Evolutionary conservation across 106 monocot genomes (phyloP).

Genomic region (Dioscorea dumetorum): DNA sequence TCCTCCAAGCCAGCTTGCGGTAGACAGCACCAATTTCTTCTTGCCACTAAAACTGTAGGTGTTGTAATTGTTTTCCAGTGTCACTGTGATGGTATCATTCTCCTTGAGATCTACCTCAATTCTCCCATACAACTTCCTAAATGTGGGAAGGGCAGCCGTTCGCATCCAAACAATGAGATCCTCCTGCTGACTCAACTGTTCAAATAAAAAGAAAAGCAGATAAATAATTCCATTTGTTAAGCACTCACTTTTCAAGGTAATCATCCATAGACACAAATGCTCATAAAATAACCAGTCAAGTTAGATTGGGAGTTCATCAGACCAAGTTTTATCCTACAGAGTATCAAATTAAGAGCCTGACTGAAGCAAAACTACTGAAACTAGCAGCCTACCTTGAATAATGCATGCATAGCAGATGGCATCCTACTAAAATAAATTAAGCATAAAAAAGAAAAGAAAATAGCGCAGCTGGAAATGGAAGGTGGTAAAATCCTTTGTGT

Average conservation of each 20-base stretch:
- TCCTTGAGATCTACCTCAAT: conserved; percentile 41
- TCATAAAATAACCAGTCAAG: too few relatives aligned
- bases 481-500: too few relatives aligned
- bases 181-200: conserved; percentile 51
- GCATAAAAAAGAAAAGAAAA: too few relatives aligned
- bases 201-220: not conserved
- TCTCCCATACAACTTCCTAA: conserved; percentile 54
- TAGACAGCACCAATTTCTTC: conserved; percentile 61
- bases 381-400: too few relatives aligned
- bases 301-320: too few relatives aligned
- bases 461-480: too few relatives aligned
- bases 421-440: too few relatives aligned
- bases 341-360: too few relatives aligned
- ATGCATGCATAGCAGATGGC: too few relatives aligned
- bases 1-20: conserved; percentile 56
- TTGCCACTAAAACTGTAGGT: conserved; percentile 51
- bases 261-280: too few relatives aligned
- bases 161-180: conserved; percentile 80
- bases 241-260: not conserved
- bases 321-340: too few relatives aligned
- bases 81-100: conserved; percentile 33
- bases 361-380: too few relatives aligned
- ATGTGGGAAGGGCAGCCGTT: conserved; percentile 59
- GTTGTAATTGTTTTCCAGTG: conserved; percentile 53
- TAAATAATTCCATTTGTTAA: not conserved